Conservation (phyloP, 2,329 filamentous ascomycete genomes). For the Thelonectria blattea region DNA sequence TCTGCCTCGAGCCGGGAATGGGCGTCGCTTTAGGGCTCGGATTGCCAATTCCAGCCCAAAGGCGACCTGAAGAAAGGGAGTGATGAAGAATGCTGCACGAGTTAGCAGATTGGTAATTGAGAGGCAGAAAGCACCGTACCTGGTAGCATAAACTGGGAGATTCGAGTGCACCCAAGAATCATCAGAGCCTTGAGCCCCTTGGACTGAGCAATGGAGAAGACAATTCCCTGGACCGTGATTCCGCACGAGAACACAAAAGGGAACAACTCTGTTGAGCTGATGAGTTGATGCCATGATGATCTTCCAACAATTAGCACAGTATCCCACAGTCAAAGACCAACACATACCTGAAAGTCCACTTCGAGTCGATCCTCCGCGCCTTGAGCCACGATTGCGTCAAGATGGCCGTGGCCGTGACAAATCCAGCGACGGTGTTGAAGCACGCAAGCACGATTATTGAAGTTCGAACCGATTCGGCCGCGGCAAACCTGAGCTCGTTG, state of each 20-base stretch:
- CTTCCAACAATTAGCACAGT: slow-evolving; percentile 35
- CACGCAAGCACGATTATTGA: slow-evolving; percentile 66
- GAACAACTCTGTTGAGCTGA: slow-evolving; percentile 56
- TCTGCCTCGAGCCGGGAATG: slow-evolving; percentile 64
- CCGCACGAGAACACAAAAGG: slow-evolving; percentile 64
- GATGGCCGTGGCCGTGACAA: slow-evolving; percentile 62
- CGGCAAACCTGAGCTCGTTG: slow-evolving; percentile 58
- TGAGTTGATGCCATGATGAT: slow-evolving; percentile 49
- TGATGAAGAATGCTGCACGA: slow-evolving; percentile 63
- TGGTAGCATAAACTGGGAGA: slow-evolving; percentile 65
- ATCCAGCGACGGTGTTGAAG: slow-evolving; percentile 66
- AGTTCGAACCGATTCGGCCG: slow-evolving; percentile 63
- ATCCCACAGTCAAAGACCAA: neutral
- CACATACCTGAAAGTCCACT: slow-evolving; percentile 51
- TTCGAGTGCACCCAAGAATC: slow-evolving; percentile 57
- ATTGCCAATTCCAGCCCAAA: slow-evolving; percentile 68
- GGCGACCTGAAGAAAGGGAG: slow-evolving; percentile 69
- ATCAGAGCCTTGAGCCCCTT: slow-evolving; percentile 59
- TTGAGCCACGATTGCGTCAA: slow-evolving; percentile 60
- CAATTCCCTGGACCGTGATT: slow-evolving; percentile 63
- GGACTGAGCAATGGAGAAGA: slow-evolving; percentile 63
- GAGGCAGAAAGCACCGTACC: slow-evolving; percentile 49
- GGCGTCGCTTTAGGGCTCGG: slow-evolving; percentile 58
- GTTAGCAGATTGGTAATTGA: slow-evolving; percentile 32
- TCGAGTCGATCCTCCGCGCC: slow-evolving; percentile 48